Percentiles rank a stretch among this genome's conserved stretches.
Conservation (phyloP, 148 eudicot species). For the Amaranthus palmeri region DNA sequence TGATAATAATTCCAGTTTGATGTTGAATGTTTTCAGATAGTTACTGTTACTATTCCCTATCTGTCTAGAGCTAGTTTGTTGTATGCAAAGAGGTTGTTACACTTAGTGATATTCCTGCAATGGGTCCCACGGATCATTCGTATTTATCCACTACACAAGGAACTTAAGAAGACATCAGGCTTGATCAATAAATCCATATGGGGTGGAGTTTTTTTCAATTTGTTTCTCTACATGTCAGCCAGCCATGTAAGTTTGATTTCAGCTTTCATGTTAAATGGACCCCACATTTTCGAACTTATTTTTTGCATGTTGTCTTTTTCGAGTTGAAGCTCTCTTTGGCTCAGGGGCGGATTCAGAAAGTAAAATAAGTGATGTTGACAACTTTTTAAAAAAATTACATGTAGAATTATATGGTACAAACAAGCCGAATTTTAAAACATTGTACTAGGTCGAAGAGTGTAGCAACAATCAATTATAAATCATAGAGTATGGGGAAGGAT, state of each 20-base stretch:
- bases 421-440: too few relatives aligned
- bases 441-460: too few relatives aligned
- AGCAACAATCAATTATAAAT: too few relatives aligned
- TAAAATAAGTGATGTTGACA: too few relatives aligned
- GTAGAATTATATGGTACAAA: too few relatives aligned
- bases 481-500: too few relatives aligned
- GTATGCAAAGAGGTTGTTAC: slow-evolving; percentile 45
- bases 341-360: too few relatives aligned
- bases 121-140: slow-evolving; percentile 58
- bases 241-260: slow-evolving; percentile 62
- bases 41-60: slow-evolving; percentile 33
- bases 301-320: too few relatives aligned
- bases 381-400: too few relatives aligned
- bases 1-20: too few relatives aligned
- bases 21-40: slow-evolving; percentile 30
- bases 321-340: too few relatives aligned
- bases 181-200: slow-evolving; percentile 60
- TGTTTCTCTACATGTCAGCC: slow-evolving; percentile 67
- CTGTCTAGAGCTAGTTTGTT: slow-evolving; percentile 18
- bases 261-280: neutral
- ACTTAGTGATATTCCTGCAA: slow-evolving; percentile 45
- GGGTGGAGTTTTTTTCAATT: slow-evolving; percentile 81
- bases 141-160: slow-evolving; percentile 47
- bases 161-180: slow-evolving; percentile 67
- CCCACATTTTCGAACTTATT: too few relatives aligned